These are phyloP conservation scores for Fraxinus americana DNA, from an alignment of 257 asterid species.

Conservation along the genomic window DNA sequence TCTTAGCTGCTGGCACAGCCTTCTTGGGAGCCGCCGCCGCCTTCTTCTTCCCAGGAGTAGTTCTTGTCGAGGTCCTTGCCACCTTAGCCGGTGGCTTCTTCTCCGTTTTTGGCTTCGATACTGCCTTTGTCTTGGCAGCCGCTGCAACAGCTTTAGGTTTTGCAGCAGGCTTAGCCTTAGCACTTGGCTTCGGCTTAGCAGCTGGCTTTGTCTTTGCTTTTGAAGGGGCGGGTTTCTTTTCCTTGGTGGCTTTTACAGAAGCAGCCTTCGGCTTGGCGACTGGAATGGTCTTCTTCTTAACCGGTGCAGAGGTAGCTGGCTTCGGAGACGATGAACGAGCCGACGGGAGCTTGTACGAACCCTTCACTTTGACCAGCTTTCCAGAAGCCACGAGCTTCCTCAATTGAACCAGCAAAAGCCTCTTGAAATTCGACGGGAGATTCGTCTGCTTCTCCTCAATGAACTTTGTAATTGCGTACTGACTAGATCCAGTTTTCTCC, in stretches of 20 bases:
- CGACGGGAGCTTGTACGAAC: conserved; percentile 52
- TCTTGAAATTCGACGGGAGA: conserved; percentile 57
- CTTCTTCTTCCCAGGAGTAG: conserved; percentile 44
- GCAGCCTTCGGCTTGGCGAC: conserved; percentile 37
- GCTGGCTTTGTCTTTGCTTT: conserved; percentile 22
- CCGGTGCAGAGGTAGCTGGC: conserved; percentile 29
- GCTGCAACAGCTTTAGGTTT: conserved; percentile 4
- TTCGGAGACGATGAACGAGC: conserved; percentile 30
- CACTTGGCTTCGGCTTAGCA: conserved; percentile 17
- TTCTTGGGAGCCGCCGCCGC: conserved; percentile 19
- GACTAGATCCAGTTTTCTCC: conserved; percentile 70
- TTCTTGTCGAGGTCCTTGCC: conserved; percentile 47
- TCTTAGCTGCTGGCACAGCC: conserved; percentile 37
- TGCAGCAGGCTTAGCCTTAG: conserved; percentile 1
- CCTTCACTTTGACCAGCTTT: conserved; percentile 53
- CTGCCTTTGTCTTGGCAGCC: conserved; percentile 54
- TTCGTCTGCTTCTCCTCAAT: conserved; percentile 61
- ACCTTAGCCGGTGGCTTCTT: conserved; percentile 60
- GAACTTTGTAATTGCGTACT: conserved; percentile 60
- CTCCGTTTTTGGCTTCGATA: conserved; percentile 36
- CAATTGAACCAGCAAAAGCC: conserved; percentile 52
- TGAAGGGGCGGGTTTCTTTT: conserved; percentile 23
- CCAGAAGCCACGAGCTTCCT: conserved; percentile 53
- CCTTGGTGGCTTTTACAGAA: conserved; percentile 24
- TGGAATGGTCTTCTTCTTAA: conserved; percentile 30